Percentiles rank a stretch among this genome's conserved stretches.
phyloP scores from a whole-genome alignment of 768 basidiomycete genomes.

The Collybiopsis confluens region DNA sequence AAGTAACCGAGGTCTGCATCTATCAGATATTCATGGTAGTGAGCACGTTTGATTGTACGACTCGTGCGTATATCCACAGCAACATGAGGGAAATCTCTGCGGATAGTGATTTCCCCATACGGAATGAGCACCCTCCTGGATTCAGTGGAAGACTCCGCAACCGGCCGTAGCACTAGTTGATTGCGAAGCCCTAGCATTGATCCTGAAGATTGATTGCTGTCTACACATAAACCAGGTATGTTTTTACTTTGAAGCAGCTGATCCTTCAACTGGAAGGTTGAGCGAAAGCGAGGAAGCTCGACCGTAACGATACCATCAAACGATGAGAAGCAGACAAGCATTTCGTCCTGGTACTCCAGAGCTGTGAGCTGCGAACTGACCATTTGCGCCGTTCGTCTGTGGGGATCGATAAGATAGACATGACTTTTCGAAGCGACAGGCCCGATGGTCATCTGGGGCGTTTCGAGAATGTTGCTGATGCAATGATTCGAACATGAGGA shows the following conservation, averaged over 20 bases:
- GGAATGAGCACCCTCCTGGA: conserved; percentile 13
- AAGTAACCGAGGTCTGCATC: conserved; percentile 26
- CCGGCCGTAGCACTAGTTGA: conserved; percentile 24
- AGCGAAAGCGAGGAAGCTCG: conserved; percentile 24
- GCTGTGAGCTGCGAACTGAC: conserved; percentile 18
- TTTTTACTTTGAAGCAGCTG: conserved; percentile 11
- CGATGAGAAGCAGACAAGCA: conserved; percentile 19
- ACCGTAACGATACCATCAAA: background rate
- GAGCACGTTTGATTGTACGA: background rate
- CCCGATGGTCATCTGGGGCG: background rate
- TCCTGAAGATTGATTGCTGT: conserved; percentile 25
- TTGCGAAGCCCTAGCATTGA: conserved; percentile 29
- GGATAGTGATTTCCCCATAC: background rate
- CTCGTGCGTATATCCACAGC: background rate
- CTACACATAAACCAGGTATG: conserved; percentile 16
- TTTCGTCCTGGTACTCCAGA: conserved; percentile 19
- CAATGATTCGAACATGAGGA: conserved; percentile 21
- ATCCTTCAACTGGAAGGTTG: conserved; percentile 26
- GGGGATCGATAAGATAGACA: conserved; percentile 20
- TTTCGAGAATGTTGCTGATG: conserved; percentile 12
- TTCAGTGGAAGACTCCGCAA: conserved; percentile 20
- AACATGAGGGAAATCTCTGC: background rate
- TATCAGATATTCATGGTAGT: conserved; percentile 25
- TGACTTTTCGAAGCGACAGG: no score
- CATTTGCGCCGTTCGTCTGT: conserved; percentile 23